phyloP scores from a whole-genome alignment of 352 stramenopile genomes.

The Phytophthora tentaculata region DNA sequence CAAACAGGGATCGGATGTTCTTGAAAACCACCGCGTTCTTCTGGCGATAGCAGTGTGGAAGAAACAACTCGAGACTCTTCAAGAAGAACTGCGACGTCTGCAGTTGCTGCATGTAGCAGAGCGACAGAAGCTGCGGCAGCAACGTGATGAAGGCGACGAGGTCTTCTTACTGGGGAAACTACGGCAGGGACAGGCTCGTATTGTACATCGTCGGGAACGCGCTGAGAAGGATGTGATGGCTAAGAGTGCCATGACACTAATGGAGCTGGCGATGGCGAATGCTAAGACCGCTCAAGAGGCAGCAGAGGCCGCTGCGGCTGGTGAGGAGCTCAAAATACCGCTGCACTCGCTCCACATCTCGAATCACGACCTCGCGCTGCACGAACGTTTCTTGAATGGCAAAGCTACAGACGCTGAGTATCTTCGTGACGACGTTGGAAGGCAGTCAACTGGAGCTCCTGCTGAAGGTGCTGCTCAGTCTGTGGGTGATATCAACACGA shows the following conservation, averaged over 20 bases:
- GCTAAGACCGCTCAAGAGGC: constrained; percentile 28
- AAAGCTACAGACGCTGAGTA: constrained; percentile 70
- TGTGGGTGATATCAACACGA: constrained; percentile 8
- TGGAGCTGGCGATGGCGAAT: constrained; percentile 30
- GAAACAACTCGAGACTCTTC: constrained; percentile 64
- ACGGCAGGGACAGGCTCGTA: constrained; percentile 49
- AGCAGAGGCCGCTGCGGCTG: constrained; percentile 16
- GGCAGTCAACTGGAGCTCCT: not conserved
- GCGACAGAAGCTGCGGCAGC: constrained; percentile 59
- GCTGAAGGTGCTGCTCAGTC: not conserved
- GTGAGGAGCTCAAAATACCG: constrained; percentile 51
- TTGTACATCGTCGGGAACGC: constrained; percentile 56
- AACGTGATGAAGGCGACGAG: constrained; percentile 72
- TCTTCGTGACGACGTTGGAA: constrained; percentile 44
- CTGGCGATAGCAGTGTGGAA: constrained; percentile 57
- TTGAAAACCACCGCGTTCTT: constrained; percentile 51
- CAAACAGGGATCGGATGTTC: constrained; percentile 43
- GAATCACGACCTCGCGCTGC: constrained; percentile 72
- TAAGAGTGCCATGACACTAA: constrained; percentile 39
- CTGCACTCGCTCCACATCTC: constrained; percentile 69
- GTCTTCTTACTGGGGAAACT: constrained; percentile 67
- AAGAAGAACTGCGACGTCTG: constrained; percentile 60
- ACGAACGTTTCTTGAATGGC: constrained; percentile 73
- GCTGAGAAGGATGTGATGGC: constrained; percentile 50
- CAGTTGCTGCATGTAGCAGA: constrained; percentile 72